These are phyloP conservation scores for Pythium apleroticum DNA, from an alignment of 352 stramenopile species.

Conservation along the genomic window DNA sequence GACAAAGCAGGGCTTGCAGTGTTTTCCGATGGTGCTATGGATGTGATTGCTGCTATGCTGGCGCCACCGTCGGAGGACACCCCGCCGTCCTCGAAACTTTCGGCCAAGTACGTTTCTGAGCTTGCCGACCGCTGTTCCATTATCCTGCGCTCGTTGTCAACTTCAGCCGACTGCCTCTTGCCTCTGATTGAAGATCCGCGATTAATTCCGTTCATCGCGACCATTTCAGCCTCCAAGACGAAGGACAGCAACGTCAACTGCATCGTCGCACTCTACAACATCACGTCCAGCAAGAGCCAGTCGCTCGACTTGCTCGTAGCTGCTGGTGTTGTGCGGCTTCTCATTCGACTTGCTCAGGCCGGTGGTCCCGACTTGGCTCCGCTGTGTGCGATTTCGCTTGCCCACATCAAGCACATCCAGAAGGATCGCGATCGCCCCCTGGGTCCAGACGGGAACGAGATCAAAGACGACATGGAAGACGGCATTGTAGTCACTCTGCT, in stretches of 20 bases:
- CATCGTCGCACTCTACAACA: conserved; percentile 75
- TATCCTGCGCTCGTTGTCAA: conserved; percentile 70
- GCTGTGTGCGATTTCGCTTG: conserved; percentile 64
- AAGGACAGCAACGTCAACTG: conserved; percentile 56
- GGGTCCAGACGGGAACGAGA: conserved; percentile 25
- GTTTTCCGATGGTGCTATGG: conserved; percentile 56
- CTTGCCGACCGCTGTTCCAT: conserved; percentile 64
- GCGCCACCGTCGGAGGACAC: conserved; percentile 16
- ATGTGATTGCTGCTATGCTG: conserved; percentile 50
- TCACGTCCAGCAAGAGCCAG: conserved; percentile 50
- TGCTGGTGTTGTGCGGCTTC: conserved; percentile 50
- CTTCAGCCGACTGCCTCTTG: conserved; percentile 41
- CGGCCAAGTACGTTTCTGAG: conserved; percentile 13
- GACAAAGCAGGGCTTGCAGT: conserved; percentile 44
- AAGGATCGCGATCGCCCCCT: conserved; percentile 44
- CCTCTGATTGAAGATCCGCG: conserved; percentile 52
- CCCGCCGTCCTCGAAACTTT: conserved; percentile 19
- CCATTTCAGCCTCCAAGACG: conserved; percentile 37
- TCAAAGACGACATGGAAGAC: conserved; percentile 64
- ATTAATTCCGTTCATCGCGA: conserved; percentile 48
- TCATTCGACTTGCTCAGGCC: conserved; percentile 57
- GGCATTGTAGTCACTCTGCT: conserved; percentile 69
- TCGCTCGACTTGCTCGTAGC: conserved; percentile 53
- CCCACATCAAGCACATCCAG: conserved; percentile 75
- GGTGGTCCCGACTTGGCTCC: conserved; percentile 61